phyloP scores from a whole-genome alignment of 352 stramenopile species.

The Phytophthora rubi region DNA sequence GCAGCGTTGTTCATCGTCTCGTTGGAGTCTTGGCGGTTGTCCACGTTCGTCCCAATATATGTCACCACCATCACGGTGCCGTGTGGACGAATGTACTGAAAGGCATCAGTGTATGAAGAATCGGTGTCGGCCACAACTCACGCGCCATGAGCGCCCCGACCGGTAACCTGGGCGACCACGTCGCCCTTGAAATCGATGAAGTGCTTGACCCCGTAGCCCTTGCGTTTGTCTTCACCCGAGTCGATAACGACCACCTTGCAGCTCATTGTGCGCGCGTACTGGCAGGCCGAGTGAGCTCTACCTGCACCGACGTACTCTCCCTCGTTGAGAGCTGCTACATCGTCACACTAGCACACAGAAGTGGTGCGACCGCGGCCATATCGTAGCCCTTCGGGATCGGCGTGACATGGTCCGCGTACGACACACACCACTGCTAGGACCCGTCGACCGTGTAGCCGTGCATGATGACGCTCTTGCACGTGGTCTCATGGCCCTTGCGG shows the following conservation, averaged over 20 bases:
- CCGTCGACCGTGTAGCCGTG: slow-evolving; percentile 48
- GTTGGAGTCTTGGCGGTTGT: slow-evolving; percentile 60
- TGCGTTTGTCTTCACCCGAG: slow-evolving; percentile 59
- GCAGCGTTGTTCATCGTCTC: slow-evolving; percentile 60
- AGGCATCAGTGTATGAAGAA: slow-evolving; percentile 49
- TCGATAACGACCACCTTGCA: slow-evolving; percentile 53
- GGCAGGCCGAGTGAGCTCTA: slow-evolving; percentile 47
- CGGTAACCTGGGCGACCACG: slow-evolving; percentile 50
- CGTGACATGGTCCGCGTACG: slow-evolving; percentile 79
- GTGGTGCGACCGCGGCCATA: slow-evolving; percentile 50
- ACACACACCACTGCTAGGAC: slow-evolving; percentile 73
- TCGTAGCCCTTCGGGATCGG: slow-evolving; percentile 66
- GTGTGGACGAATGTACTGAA: slow-evolving; percentile 67
- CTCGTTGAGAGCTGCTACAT: slow-evolving; percentile 79
- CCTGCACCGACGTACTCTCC: slow-evolving; percentile 44
- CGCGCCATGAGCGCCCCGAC: slow-evolving; percentile 56
- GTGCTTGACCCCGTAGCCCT: slow-evolving; percentile 63
- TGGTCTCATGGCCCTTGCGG: slow-evolving; percentile 56
- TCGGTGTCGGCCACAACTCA: slow-evolving; percentile 79
- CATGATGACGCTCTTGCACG: slow-evolving; percentile 43
- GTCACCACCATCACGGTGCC: slow-evolving; percentile 69
- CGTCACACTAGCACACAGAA: slow-evolving; percentile 90
- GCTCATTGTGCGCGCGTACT: slow-evolving; percentile 29
- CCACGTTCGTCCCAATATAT: slow-evolving; percentile 56
- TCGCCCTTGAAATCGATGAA: slow-evolving; percentile 77